Base-by-base conservation (phyloP, 345 rosid species). In the Sapria himalayana region DNA sequence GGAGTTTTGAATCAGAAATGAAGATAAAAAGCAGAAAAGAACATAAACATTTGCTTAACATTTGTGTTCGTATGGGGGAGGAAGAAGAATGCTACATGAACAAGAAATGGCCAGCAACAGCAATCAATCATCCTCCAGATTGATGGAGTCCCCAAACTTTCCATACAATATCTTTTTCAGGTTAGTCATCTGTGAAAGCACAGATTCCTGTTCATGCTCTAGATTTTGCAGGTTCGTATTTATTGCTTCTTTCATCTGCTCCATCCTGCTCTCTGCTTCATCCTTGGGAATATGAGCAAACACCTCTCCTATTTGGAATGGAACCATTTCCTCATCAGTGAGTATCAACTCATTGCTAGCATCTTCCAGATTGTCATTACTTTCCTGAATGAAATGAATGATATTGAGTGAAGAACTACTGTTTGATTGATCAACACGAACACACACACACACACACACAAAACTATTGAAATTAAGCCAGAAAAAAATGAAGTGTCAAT, bases 331-430 rank as follows among this genome's bases (percentile, higher is more conserved):
- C 60, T 89, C 84, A 47, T 89, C 95, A 0, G 98, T 78, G 25
- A 89, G 82, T 45, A 89, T 82, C 67, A 82, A 54, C 57, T 89
- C 95, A 35, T 82, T 82, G 45, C 86, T 59, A 1, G 91, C 98
- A 56, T 89, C 98, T 63, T 79, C 95, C 34, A 89, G 57, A 57
- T 82, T 89, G 4, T 89, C 92, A 25, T 72, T 78, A 40, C 74
- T 59, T 55, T 89, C 95, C 98, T 89, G 56, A 47, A 38, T 21
- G 9, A 41, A 17, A 31, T 3, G 23, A 27, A 9, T 15, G 33
- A 43, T 21, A n/a, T n/a, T n/a, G n/a, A n/a, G n/a, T n/a, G n/a
- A n/a, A n/a, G n/a, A n/a, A n/a, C n/a, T n/a, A n/a, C n/a, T n/a
- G n/a, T n/a, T n/a, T n/a, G n/a, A n/a, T n/a, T n/a, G n/a, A n/a